Evolutionary conservation across 495 filamentous ascomycete genomes (phyloP).

Genomic region (Chaetomium tenue): DNA sequence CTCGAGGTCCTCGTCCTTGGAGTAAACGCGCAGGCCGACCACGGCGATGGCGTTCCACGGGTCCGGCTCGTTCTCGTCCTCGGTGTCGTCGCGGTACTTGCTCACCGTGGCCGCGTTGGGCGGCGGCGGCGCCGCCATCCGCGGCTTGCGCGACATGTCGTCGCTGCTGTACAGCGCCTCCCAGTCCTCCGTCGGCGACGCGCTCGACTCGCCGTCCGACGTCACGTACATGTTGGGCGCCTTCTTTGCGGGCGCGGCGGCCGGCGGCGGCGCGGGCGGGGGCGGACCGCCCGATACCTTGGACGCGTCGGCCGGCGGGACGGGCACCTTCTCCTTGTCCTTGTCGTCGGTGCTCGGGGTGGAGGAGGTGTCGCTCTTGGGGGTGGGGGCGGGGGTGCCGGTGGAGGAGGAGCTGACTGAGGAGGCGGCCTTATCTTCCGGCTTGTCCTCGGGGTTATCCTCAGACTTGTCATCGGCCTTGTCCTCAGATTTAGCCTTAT

Average conservation of each 20-base stretch:
- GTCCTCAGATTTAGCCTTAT: neutral
- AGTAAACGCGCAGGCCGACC: conserved; percentile 51
- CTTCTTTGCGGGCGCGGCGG: too few species aligned
- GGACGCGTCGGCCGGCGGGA: conserved; percentile 29
- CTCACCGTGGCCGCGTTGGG: conserved; percentile 35
- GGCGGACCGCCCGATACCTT: conserved; percentile 33
- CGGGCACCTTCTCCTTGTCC: conserved; percentile 35
- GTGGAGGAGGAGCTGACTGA: conserved; percentile 28
- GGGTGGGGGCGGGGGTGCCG: conserved; percentile 32
- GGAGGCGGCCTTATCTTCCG: conserved; percentile 19
- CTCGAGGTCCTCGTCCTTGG: conserved; percentile 48
- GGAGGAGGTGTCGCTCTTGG: conserved; percentile 33
- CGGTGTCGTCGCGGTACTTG: conserved; percentile 43
- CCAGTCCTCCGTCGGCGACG: conserved; percentile 52
- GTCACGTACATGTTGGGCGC: conserved; percentile 34
- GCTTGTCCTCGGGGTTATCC: conserved; percentile 1
- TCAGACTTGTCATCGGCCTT: neutral
- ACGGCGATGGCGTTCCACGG: conserved; percentile 55
- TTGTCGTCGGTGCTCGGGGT: conserved; percentile 25
- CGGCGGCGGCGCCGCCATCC: conserved; percentile 36
- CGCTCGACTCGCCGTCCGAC: conserved; percentile 49
- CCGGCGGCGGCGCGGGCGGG: conserved; percentile 19
- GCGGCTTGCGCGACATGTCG: conserved; percentile 51
- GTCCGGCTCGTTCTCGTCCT: conserved; percentile 48
- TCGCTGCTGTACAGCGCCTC: conserved; percentile 51